phyloP scores from a whole-genome alignment of 2,329 filamentous ascomycete species.

The Emergomyces africanus region DNA sequence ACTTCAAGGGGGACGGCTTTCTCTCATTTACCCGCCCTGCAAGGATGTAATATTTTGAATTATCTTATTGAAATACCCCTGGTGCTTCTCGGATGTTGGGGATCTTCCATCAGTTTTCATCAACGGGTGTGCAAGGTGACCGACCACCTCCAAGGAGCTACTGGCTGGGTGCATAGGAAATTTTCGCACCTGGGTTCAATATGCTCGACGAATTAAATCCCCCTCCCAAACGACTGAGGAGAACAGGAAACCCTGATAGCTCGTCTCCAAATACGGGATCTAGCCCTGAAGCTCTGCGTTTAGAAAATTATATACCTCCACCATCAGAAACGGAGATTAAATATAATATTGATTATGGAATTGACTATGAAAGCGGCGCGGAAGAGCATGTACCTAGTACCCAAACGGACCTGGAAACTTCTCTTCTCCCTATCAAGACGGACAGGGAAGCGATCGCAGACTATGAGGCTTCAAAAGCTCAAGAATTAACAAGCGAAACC shows the following conservation, averaged over 20 bases:
- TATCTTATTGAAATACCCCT: not conserved
- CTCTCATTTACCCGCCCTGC: not conserved
- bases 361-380: conserved; percentile 25
- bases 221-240: conserved; percentile 19
- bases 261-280: conserved; percentile 1
- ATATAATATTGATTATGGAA: not conserved
- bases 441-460: conserved; percentile 63
- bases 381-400: conserved; percentile 19
- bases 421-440: conserved; percentile 53
- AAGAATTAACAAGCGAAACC: conserved; percentile 31
- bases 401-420: conserved; percentile 57
- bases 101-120: not conserved
- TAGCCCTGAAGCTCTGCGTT: conserved; percentile 23
- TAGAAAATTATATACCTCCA: not conserved
- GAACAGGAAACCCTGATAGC: conserved; percentile 10
- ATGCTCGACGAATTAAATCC: not conserved
- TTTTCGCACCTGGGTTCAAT: not conserved
- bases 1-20: not conserved
- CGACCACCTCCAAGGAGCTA: too few species aligned
- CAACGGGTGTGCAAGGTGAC: not conserved
- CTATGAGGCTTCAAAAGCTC: conserved; percentile 59
- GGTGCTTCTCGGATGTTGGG: not conserved
- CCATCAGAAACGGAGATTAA: not conserved
- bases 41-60: not conserved
- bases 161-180: not conserved